Evolutionary conservation across 768 basidiomycete genomes (phyloP).

Genomic region (Suillus tomentosus): DNA sequence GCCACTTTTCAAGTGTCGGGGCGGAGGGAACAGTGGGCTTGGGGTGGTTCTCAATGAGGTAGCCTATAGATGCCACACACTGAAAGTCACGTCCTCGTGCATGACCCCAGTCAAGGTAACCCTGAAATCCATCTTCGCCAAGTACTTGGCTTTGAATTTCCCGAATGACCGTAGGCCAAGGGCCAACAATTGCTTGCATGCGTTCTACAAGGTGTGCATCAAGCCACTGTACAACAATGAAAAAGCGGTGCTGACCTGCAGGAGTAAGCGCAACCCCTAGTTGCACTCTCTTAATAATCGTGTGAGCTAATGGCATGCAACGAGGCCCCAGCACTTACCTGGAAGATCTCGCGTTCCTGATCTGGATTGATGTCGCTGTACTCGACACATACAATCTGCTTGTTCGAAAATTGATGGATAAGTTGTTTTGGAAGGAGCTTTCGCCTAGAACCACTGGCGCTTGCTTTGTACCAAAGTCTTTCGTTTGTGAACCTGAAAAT

Average conservation of each 20-base stretch:
- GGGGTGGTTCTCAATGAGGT: constrained; percentile 34
- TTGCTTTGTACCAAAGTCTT: constrained; percentile 41
- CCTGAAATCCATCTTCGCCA: constrained; percentile 38
- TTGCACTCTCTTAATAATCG: constrained; percentile 46
- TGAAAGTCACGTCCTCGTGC: constrained; percentile 50
- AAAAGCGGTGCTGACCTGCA: constrained; percentile 38
- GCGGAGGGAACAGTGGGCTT: constrained; percentile 28
- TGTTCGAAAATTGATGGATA: constrained; percentile 41
- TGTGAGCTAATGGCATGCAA: background rate
- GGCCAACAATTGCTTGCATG: constrained; percentile 50
- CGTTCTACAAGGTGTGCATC: constrained; percentile 39
- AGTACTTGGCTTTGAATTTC: constrained; percentile 39
- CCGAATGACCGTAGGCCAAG: constrained; percentile 45
- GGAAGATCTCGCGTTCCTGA: constrained; percentile 70
- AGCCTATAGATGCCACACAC: constrained; percentile 41
- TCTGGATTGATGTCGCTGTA: constrained; percentile 49
- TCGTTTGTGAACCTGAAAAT: constrained; percentile 32
- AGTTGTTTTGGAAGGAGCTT: constrained; percentile 38
- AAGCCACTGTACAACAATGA: background rate
- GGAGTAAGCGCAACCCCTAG: constrained; percentile 51
- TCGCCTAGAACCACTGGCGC: constrained; percentile 20
- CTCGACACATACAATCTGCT: constrained; percentile 54
- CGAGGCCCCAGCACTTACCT: constrained; percentile 35
- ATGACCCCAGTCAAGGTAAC: constrained; percentile 44
- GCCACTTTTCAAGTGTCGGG: constrained; percentile 40